Evolutionary conservation across 352 stramenopile species (phyloP), one percentile per base, ranked within the genome.

Genomic region (Globisporangium mamillatum): DNA sequence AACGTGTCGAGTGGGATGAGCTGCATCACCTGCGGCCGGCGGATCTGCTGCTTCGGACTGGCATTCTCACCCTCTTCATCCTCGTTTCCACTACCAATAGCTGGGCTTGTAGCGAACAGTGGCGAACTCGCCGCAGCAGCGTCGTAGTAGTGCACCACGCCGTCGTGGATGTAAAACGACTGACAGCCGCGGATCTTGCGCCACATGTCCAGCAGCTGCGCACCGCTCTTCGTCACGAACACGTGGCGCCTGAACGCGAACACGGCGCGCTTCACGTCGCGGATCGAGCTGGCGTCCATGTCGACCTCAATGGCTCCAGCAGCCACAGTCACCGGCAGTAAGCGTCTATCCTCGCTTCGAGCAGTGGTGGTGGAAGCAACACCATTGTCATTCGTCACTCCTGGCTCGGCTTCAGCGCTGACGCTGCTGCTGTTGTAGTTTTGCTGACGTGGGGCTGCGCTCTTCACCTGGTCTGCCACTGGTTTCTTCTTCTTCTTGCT

Each of bases 1-100:
- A 79, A 86, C 25, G 74, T 56, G 48, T 76, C 67, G 24, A 70
- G 66, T 27, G 78, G 76, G 14, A 81, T 62, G 22, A 86, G 67
- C 58, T 84, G 78, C 68, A 86, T 57, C 41, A 82, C 55, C 24
- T 55, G 62, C 34, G 62, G 50, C 1, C 34, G 38, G 60, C 34
- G 34, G 34, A 12, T 14, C 34, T 41, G 34, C 34, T 41, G 34
- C 34, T 41, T 41, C 9, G 9, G 34, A 41, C 34, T 41, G 34
- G 38, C 8, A 9, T 27, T 34, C 12, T 71, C 34, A 2, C 36
- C 46, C 8, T 32, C 56, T 6, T 59, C 20, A 7, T 68, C 53
- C 1, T 72, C 36, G 16, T 56, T 10, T 2, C 58, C 67, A 9
- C 69, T 67, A 12, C 69, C 22, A 29, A 56, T 3, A 74, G 50